Evolutionary conservation across 805 yeast genomes (phyloP), one percentile per base, ranked within the genome.

Genomic region (Blastobotrys muscicola): DNA sequence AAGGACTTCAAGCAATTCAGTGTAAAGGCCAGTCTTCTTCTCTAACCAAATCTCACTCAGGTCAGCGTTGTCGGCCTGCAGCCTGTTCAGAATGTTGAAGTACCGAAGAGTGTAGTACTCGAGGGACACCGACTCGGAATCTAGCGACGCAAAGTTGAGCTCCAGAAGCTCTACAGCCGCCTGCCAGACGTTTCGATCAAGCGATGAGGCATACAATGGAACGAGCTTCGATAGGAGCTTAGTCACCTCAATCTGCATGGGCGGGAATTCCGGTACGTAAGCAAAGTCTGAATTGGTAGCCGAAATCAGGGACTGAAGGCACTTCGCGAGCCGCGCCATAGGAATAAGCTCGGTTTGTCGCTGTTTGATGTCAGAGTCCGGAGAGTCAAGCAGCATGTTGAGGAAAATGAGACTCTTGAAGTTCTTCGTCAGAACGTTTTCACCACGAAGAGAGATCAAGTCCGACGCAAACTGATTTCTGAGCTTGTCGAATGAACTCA

Each of bases 391-490:
- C 2, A 79, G 50, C 1, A 76, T 7, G 35, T 48, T 62, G 3
- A 82, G 46, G 58, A 71, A 69, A 11, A 58, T 60, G 31, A 76
- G 56, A 0, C 82, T 82, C 2, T 26, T 34, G 14, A 44, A 39
- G 16, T 42, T 46, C 2, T 26, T 13, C 16, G 36, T 30, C 9
- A 29, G 26, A 3, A 45, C 33, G 15, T 33, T 23, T n/a, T 33
- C 26, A 2, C 15, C 20, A 13, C 31, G 26, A 8, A 44, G 26
- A 2, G 44, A 36, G 20, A 82, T 64, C 14, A 82, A 56, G 51
- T 80, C 86, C 1, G 89, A 76, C 10, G 78, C 78, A n/a, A 75
- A 64, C 44, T 69, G 68, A 49, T 78, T 82, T 50, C 87, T 70
- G 8, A 75, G 50, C 46, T 79, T 69, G 12, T 72, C 79, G 30